Evolutionary conservation across 179 eudicot genomes (phyloP), one percentile per base, ranked within the genome.

Genomic region (Sideroxylon spinosum): DNA sequence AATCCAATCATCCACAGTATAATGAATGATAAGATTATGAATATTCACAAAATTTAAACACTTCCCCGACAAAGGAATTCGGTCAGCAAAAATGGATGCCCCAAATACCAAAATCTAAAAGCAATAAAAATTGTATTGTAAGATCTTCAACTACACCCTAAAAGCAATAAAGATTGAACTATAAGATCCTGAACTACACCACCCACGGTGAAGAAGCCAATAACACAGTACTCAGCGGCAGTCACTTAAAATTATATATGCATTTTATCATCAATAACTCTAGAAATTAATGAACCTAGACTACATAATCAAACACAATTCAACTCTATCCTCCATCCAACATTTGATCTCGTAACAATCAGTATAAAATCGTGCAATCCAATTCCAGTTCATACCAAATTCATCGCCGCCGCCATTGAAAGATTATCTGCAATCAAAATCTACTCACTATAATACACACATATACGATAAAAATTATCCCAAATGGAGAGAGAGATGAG

Each of bases 171-270:
- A 76, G 1, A 25, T n/a, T 19, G 59, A 71, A 9, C 49, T 52
- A 9, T 22, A 26, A 50, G 59, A 76, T 65, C 71, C 68, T 48
- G 49, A 76, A 61, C 28, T 48, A 69, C 56, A 13, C 44, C 74
- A 14, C 52, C 19, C 23, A 49, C 74, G 4, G 74, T 11, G 13
- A 68, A 70, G 61, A 71, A 16, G 59, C 29, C 23, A 50, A 70
- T 17, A 28, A 44, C 46, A 23, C 53, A 61, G 19, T 19, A 59
- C 66, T n/a, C 28, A 11, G 5, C 70, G 16, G 12, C 19, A 64
- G n/a, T 63, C 16, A 29, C 65, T 32, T 37, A 52, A 28, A 73
- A 74, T 28, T 3, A 46, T 14, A 59, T 26, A 50, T 28, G 48
- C 68, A 76, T 65, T 64, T 48, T 16, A 17, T 19, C 22, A 66